Conservation (phyloP, 2,329 filamentous ascomycete species). For the Drechslerella dactyloides region DNA sequence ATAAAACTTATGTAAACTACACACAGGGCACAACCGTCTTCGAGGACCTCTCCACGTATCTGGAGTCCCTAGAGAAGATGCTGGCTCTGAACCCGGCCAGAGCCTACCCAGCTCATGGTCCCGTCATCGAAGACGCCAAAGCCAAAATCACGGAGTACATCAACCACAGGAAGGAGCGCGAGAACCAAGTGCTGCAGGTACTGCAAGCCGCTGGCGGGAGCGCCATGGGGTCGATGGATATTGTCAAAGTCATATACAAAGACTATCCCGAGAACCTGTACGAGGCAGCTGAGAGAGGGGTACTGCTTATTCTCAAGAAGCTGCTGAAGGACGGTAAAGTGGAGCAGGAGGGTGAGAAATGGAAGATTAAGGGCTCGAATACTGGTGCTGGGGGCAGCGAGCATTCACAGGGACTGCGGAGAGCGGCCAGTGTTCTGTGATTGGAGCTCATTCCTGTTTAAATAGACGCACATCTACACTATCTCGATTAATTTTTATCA, state of each 20-base stretch:
- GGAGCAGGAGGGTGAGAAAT: constrained; percentile 22
- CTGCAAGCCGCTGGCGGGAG: constrained; percentile 59
- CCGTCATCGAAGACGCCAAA: constrained; percentile 74
- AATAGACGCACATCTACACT: not conserved
- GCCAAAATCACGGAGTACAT: constrained; percentile 82
- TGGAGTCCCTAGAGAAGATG: constrained; percentile 74
- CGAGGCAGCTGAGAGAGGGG: constrained; percentile 74
- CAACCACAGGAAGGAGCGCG: constrained; percentile 76
- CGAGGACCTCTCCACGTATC: constrained; percentile 74
- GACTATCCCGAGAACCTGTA: constrained; percentile 78
- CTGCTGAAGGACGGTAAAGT: constrained; percentile 76
- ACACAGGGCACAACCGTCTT: constrained; percentile 80
- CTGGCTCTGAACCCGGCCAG: constrained; percentile 63
- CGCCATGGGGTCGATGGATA: constrained; percentile 70
- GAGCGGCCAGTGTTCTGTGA: constrained; percentile 43
- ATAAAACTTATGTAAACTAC: not conserved
- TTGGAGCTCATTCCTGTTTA: not conserved
- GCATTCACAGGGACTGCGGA: constrained; percentile 50
- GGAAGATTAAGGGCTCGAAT: constrained; percentile 49
- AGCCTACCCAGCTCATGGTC: constrained; percentile 88
- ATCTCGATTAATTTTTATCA: no score
- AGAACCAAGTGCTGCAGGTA: constrained; percentile 75
- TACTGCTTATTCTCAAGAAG: constrained; percentile 80
- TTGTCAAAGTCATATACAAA: constrained; percentile 87
- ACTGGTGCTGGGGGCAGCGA: constrained; percentile 52